A percentile compares a stretch with the other conserved stretches of the same genome.
These are phyloP conservation scores for Pichia sp. DNA, from an alignment of 1,139 yeast genomes.

Conservation along the genomic window DNA sequence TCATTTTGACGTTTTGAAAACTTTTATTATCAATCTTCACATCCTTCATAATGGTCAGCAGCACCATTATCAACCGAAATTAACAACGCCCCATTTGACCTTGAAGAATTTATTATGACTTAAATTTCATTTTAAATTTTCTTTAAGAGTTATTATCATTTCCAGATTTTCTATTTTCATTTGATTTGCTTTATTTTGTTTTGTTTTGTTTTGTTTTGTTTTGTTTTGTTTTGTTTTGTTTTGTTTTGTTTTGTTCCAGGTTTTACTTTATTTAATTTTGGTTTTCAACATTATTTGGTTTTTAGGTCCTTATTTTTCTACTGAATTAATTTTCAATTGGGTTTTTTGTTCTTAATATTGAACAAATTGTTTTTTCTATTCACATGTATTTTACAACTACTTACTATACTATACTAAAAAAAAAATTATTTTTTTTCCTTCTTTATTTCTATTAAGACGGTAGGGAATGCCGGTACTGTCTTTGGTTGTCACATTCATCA, in stretches of 20 bases:
- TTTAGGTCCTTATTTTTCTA: too few species aligned
- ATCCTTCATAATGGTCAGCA: constrained; percentile 29
- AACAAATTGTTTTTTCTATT: too few species aligned
- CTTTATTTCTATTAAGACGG: constrained; percentile 7
- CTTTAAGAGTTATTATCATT: not conserved
- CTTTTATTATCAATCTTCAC: not conserved
- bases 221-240: too few species aligned
- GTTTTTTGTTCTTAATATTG: too few species aligned
- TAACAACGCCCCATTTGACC: constrained; percentile 26
- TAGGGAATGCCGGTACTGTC: constrained; percentile 6
- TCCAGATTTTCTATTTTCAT: constrained; percentile 3
- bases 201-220: too few species aligned
- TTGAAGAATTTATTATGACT: constrained; percentile 26
- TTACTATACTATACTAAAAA: not conserved
- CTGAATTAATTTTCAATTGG: too few species aligned
- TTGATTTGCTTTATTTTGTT: not conserved
- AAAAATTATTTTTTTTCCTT: not conserved
- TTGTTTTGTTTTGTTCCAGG: too few species aligned
- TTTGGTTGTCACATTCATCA: constrained; percentile 1
- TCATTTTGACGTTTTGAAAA: not conserved
- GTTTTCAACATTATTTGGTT: too few species aligned
- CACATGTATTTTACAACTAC: not conserved
- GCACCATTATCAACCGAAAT: constrained; percentile 32
- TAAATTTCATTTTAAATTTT: constrained; percentile 1
- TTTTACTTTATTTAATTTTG: too few species aligned